Evolutionary conservation across 2,329 filamentous ascomycete genomes (phyloP), one percentile per base, ranked within the genome.

Genomic region (Scedosporium apiospermum): DNA sequence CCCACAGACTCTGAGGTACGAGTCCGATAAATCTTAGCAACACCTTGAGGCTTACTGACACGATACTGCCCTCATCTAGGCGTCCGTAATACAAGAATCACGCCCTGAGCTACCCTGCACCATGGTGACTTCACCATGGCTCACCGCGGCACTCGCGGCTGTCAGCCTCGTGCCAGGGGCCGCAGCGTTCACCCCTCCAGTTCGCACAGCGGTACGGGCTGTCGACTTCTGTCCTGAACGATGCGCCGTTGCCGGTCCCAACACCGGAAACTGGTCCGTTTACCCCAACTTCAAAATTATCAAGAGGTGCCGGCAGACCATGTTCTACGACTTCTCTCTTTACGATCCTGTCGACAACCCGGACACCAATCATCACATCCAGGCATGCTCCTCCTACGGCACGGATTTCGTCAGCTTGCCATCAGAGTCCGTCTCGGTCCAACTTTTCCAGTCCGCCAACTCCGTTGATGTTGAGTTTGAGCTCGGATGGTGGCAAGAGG

Each of bases 251-350:
- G 61, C 68, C 26, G 69, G 69, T 4, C 64, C 69, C 1, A 64
- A 60, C 57, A 42, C 67, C 0, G 66, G 65, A 10, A 70, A 71
- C 57, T 71, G 69, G 69, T 66, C 68, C 14, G 66, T 67, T 26
- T 70, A 70, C 58, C 66, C 64, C 44, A 64, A 64, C 64, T 65
- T 73, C 55, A 66, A 68, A 3, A 58, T 66, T 57, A 65, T 73
- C 62, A 64, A 62, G 6, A 64, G 55, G 6, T 75, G 73, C 65
- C 60, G 66, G 41, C 60, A 69, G 65, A 69, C 69, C 60, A 66
- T 74, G 63, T 71, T 74, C 58, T 73, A 73, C 58, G 65, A 68
- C 63, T 75, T 75, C 64, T 70, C 70, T n/a, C 62, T 75, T 57
- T 67, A 71, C 57, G 73, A 75, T 62, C 62, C 63, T 10, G 70